Evolutionary conservation across 441 rosid species (phyloP).

Genomic region (Biscutella auriculata): DNA sequence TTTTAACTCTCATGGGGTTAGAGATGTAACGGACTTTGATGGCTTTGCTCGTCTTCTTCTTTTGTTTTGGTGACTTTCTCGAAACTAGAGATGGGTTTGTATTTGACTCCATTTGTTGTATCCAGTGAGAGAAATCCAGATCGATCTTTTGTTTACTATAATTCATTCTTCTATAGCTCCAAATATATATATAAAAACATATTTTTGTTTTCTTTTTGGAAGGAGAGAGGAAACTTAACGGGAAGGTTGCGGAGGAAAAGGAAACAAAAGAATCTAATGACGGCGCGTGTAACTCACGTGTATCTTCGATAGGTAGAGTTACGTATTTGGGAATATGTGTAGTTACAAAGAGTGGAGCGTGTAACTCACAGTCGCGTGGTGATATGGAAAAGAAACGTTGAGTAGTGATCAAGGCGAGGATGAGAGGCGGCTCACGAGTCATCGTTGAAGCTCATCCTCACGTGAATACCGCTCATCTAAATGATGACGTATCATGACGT

Average conservation of each 20-base stretch:
- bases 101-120: constrained; percentile 15
- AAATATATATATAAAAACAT: neutral
- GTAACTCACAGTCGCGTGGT: neutral
- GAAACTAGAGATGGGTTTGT: constrained; percentile 2
- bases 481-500: neutral
- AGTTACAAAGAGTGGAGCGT: neutral
- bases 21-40: constrained; percentile 78
- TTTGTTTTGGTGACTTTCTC: constrained; percentile 9
- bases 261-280: neutral
- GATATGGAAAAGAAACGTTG: neutral
- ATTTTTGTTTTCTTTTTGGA: neutral
- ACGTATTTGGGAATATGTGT: neutral
- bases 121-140: neutral
- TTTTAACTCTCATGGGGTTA: constrained; percentile 61
- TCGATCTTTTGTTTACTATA: neutral
- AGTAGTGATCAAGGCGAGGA: constrained; percentile 11
- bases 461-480: neutral
- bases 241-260: neutral
- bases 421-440: constrained; percentile 2
- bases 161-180: neutral
- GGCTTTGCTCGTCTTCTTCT: constrained; percentile 22
- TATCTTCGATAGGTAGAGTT: neutral
- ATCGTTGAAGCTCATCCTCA: constrained; percentile 18
- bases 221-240: constrained; percentile 15
- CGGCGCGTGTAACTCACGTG: constrained; percentile 8